A percentile compares a stretch with the other conserved stretches of the same genome.
Conservation (phyloP, 257 asterid species). For the Vinca minor region DNA sequence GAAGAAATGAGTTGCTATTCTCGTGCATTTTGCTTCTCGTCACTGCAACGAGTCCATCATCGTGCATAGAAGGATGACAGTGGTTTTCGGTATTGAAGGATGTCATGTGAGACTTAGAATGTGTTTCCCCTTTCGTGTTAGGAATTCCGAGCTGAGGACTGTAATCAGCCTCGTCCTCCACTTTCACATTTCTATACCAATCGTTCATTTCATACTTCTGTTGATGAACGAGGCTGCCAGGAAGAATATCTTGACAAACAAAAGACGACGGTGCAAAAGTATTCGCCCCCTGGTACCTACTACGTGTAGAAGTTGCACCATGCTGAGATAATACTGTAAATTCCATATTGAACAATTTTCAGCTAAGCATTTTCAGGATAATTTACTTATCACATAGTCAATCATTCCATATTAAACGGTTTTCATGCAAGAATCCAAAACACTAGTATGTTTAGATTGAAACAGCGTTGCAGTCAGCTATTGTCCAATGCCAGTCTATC, state of each 20-base stretch:
- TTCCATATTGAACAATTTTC: neutral
- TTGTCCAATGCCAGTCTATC: too few relatives aligned
- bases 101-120: slow-evolving; percentile 9
- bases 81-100: slow-evolving; percentile 13
- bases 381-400: too few relatives aligned
- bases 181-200: slow-evolving; percentile 20
- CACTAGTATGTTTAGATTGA: too few relatives aligned
- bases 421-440: too few relatives aligned
- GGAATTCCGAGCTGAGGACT: slow-evolving; percentile 17
- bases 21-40: slow-evolving; percentile 9
- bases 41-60: slow-evolving; percentile 7
- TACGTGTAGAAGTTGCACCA: slow-evolving; percentile 20
- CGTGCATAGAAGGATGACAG: slow-evolving; percentile 7
- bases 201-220: slow-evolving; percentile 25
- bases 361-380: neutral
- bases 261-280: slow-evolving; percentile 25
- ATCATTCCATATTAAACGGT: too few relatives aligned
- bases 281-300: slow-evolving; percentile 23
- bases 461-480: too few relatives aligned
- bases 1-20: slow-evolving; percentile 8
- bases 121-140: slow-evolving; percentile 10
- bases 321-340: neutral
- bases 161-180: slow-evolving; percentile 15
- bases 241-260: slow-evolving; percentile 29
- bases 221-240: slow-evolving; percentile 14